Conservation (phyloP, 2,329 filamentous ascomycete genomes). For the Trichoderma harzianum region DNA sequence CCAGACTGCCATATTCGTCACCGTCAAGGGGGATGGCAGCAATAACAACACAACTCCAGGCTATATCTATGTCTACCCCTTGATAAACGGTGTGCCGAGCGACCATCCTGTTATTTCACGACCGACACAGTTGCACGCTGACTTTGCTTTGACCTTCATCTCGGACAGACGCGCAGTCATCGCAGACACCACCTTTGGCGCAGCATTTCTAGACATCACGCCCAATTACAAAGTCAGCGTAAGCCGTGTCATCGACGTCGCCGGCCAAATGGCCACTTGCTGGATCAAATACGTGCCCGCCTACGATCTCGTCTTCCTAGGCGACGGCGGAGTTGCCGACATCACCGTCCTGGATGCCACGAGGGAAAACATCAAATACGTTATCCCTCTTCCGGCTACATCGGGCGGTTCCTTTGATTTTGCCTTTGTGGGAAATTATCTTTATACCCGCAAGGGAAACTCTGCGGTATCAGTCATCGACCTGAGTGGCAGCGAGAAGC, state of each 20-base stretch:
- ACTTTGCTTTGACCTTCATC: neutral
- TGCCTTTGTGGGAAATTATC: neutral
- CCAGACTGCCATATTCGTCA: neutral
- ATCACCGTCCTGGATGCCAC: neutral
- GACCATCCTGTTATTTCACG: neutral
- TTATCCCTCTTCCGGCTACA: neutral
- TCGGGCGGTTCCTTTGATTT: neutral
- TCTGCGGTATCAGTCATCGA: neutral
- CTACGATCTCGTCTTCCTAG: neutral
- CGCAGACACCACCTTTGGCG: neutral
- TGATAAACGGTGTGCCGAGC: neutral
- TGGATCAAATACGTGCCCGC: neutral
- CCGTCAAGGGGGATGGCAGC: neutral
- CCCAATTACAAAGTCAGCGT: neutral
- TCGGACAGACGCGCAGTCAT: neutral
- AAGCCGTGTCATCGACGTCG: neutral
- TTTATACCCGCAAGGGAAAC: neutral
- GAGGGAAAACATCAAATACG: neutral
- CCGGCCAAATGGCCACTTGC: neutral
- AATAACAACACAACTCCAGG: neutral
- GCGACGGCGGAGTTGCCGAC: neutral
- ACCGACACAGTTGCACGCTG: neutral
- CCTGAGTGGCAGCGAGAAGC: neutral
- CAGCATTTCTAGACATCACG: neutral
- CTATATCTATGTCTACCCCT: neutral